phyloP scores from a whole-genome alignment of 1,284 basidiomycete genomes.

The Puccinia triticina region DNA sequence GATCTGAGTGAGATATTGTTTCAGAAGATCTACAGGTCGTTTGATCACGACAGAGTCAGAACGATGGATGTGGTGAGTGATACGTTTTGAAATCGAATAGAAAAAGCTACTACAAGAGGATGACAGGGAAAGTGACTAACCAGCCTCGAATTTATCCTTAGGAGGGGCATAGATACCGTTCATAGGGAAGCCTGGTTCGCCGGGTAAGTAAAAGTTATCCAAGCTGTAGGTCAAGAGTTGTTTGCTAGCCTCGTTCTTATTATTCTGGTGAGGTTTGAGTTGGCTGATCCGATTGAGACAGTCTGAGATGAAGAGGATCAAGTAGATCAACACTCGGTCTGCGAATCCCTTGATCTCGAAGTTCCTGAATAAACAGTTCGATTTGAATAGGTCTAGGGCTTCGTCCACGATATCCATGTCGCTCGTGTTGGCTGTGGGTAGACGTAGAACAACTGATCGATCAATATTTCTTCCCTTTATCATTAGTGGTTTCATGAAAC shows the following conservation, averaged over 20 bases:
- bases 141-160: constrained; percentile 75
- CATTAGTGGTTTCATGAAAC: constrained; percentile 61
- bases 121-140: constrained; percentile 64
- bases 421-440: constrained; percentile 69
- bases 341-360: constrained; percentile 98
- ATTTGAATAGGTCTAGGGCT: constrained; percentile 93
- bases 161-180: constrained; percentile 90
- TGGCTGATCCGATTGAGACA: constrained; percentile 85
- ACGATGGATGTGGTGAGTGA: no score
- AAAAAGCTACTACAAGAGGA: constrained; percentile 25
- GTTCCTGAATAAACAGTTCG: constrained; percentile 98
- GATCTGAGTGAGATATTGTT: constrained; percentile 87
- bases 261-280: constrained; percentile 28
- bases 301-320: constrained; percentile 97
- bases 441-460: no score
- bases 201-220: constrained; percentile 89
- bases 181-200: constrained; percentile 91
- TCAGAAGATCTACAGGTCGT: constrained; percentile 71
- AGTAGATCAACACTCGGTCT: constrained; percentile 92
- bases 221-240: constrained; percentile 65
- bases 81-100: no score
- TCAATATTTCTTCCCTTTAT: constrained; percentile 10
- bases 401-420: constrained; percentile 92
- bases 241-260: constrained; percentile 42
- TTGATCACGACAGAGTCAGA: no score